Evolutionary conservation across 805 yeast species (phyloP).

Genomic region (Yarrowia yakushimensis): DNA sequence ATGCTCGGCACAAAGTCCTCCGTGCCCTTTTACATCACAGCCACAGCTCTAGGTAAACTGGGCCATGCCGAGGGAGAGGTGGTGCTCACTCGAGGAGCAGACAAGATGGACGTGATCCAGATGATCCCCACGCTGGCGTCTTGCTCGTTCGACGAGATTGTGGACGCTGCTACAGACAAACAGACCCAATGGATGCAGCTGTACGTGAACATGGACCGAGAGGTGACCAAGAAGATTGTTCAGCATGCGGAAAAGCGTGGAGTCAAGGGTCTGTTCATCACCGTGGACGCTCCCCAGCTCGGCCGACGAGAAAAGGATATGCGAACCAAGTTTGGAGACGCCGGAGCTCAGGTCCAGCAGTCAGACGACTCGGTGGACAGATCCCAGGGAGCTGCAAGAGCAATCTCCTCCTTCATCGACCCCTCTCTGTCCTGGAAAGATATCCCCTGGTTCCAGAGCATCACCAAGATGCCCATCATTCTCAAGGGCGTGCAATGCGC

Average conservation of each 20-base stretch:
- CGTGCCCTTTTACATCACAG: slow-evolving; percentile 84
- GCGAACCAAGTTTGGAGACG: slow-evolving; percentile 59
- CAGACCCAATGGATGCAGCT: slow-evolving; percentile 89
- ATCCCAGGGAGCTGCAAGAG: slow-evolving; percentile 79
- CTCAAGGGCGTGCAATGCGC: slow-evolving; percentile 82
- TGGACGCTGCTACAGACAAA: slow-evolving; percentile 58
- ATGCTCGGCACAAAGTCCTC: slow-evolving; percentile 68
- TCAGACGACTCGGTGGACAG: slow-evolving; percentile 53
- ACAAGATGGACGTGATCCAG: slow-evolving; percentile 65
- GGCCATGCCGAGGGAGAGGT: slow-evolving; percentile 94
- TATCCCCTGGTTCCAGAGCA: slow-evolving; percentile 50
- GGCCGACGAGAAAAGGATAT: slow-evolving; percentile 90
- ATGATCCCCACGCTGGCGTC: slow-evolving; percentile 94
- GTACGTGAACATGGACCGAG: slow-evolving; percentile 75
- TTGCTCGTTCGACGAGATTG: slow-evolving; percentile 80
- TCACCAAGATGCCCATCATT: slow-evolving; percentile 63
- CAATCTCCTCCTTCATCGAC: slow-evolving; percentile 82
- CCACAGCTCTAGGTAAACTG: slow-evolving; percentile 87
- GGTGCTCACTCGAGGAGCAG: slow-evolving; percentile 80
- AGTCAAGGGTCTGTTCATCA: slow-evolving; percentile 75
- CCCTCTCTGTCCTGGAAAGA: slow-evolving; percentile 64
- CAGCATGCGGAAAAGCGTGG: slow-evolving; percentile 70
- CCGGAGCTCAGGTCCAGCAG: slow-evolving; percentile 45
- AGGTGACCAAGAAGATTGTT: slow-evolving; percentile 58
- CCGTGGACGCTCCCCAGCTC: slow-evolving; percentile 89